Evolutionary conservation across 257 asterid genomes (phyloP), one percentile per base, ranked within the genome.

Genomic region (Solanum sejunctum): DNA sequence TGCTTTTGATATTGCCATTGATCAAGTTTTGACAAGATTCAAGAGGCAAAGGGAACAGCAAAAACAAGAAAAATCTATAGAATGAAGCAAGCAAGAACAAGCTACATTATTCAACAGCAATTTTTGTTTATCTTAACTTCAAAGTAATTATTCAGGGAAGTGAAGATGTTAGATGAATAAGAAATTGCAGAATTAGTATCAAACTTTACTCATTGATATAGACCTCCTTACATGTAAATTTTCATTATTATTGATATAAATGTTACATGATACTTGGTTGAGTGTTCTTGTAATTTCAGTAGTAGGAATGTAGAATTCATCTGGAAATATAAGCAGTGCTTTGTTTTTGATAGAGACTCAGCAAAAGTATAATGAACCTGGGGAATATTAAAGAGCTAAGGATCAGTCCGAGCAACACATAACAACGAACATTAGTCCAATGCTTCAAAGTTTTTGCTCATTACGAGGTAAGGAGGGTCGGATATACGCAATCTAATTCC

Each of bases 1-100:
- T 72, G 90, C 90, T 15, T 87, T 87, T 83, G 88, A 87, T 80
- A 77, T 87, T 57, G 77, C 90, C 23, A 83, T 87, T 51, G 84
- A 87, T 45, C 56, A 83, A 80, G 87, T 87, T 54, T 85, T 87
- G 81, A 78, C 13, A 43, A 85, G 84, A 84, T 85, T 85, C 61
- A 87, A 85, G 88, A 55, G 57, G 18, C 85, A 73, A 39, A 83
- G 21, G 36, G 51, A 81, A 32, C 80, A 83, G 20, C 52, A 12
- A 63, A 32, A 63, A 66, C 20, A n/a, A 21, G 81, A 47, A 73
- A 73, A 49, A 13, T 75, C 64, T 78, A 51, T 78, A 78, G 49
- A 52, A 26, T 52, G 15, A 70, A 17, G 77, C 26, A 69, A 69
- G 39, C 15, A 66, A 28, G 73, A 36, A 28, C 32, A 28, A 51